A percentile compares a stretch with the other conserved stretches of the same genome.
These are phyloP conservation scores for Penicillium psychrofluorescens DNA, from an alignment of 495 filamentous ascomycete genomes.

Conservation along the genomic window DNA sequence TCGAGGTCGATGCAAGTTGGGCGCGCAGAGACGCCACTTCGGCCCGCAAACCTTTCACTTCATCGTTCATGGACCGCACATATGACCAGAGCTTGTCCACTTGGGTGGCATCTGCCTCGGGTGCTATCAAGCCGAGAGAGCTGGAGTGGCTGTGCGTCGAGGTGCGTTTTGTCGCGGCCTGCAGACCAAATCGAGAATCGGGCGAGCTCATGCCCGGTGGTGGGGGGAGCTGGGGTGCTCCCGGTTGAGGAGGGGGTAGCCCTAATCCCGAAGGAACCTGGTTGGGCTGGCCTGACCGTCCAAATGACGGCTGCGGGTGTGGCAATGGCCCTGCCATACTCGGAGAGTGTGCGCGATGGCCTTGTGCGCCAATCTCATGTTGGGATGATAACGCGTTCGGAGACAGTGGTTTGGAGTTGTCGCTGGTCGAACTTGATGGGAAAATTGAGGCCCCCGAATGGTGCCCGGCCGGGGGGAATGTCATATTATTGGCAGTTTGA, in stretches of 20 bases:
- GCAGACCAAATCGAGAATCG: constrained; percentile 38
- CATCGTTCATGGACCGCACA: constrained; percentile 41
- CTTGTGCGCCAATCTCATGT: constrained; percentile 39
- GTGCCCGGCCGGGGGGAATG: neutral
- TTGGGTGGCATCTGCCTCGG: constrained; percentile 20
- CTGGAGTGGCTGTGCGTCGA: constrained; percentile 34
- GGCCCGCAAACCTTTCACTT: constrained; percentile 27
- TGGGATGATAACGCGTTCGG: constrained; percentile 59
- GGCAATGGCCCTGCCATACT: constrained; percentile 56
- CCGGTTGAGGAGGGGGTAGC: constrained; percentile 30
- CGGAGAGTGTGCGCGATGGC: constrained; percentile 60
- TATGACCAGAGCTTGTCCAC: constrained; percentile 40
- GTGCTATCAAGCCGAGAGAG: constrained; percentile 26
- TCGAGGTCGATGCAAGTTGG: constrained; percentile 31
- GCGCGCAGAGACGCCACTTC: constrained; percentile 34
- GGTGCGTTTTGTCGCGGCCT: constrained; percentile 23
- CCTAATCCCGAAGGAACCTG: constrained; percentile 23
- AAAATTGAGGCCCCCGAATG: constrained; percentile 2
- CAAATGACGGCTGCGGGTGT: constrained; percentile 56
- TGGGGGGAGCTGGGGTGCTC: constrained; percentile 45
- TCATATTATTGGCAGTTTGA: constrained; percentile 36
- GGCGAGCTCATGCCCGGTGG: constrained; percentile 42
- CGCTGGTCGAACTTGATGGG: constrained; percentile 52
- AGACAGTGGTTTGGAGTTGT: constrained; percentile 81
- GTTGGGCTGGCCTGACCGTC: constrained; percentile 35